These are phyloP conservation scores for Dactylis glomerata DNA, from an alignment of 176 grass and related monocot genomes.

Conservation along the genomic window DNA sequence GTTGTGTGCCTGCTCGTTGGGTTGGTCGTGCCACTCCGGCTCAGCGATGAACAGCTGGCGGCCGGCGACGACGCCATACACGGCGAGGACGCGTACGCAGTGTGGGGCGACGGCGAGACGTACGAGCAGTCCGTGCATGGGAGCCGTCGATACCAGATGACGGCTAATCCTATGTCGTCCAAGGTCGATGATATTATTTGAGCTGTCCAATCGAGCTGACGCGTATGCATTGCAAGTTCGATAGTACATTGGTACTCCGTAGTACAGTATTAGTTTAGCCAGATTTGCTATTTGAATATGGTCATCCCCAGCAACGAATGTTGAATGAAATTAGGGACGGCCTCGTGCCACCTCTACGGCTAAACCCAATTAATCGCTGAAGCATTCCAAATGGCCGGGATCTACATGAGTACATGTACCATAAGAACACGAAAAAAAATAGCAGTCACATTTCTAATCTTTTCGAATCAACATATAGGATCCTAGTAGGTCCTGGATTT, in stretches of 20 bases:
- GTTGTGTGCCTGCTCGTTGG: conserved; percentile 49
- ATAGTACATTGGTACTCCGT: background rate
- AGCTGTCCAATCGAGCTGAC: background rate
- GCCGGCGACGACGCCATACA: conserved; percentile 71
- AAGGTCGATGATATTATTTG: conserved; percentile 41
- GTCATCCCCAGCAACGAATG: background rate
- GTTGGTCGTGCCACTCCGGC: conserved; percentile 54
- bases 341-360: background rate
- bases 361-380: no score
- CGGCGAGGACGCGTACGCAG: conserved; percentile 78
- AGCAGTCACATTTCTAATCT: no score
- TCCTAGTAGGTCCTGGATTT: no score
- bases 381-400: no score
- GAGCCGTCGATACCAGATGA: conserved; percentile 21
- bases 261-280: background rate
- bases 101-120: conserved; percentile 87
- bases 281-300: background rate
- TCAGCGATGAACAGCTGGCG: conserved; percentile 51
- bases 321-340: background rate
- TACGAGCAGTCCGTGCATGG: conserved; percentile 79
- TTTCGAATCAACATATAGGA: no score
- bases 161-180: conserved; percentile 28
- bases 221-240: background rate
- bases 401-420: no score
- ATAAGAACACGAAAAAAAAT: no score